A percentile compares a stretch with the other conserved stretches of the same genome.
These are phyloP conservation scores for Narthecium ossifragum DNA, from an alignment of 106 monocot genomes.

Conservation along the genomic window DNA sequence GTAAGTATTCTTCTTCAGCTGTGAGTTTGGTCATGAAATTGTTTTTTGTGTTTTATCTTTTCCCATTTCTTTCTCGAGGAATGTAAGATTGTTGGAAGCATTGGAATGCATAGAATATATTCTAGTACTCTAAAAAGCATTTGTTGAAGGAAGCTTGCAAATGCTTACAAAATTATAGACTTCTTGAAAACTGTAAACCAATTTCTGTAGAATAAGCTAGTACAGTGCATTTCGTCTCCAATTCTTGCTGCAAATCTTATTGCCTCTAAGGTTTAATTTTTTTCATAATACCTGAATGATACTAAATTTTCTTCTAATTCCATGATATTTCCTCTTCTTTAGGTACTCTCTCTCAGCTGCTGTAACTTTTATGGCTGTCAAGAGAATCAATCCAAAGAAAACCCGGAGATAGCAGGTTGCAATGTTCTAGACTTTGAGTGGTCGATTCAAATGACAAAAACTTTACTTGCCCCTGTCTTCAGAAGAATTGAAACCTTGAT, in stretches of 20 bases:
- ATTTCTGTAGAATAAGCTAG: too few species aligned
- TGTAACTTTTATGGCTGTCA: slow-evolving; percentile 79
- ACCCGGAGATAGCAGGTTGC: slow-evolving; percentile 21
- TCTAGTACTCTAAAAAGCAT: too few species aligned
- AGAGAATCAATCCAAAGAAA: slow-evolving; percentile 62
- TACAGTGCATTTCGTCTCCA: neutral
- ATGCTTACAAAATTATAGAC: neutral
- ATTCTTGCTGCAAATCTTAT: neutral
- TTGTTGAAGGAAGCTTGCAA: too few species aligned
- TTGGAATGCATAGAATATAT: too few species aligned
- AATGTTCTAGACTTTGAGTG: neutral
- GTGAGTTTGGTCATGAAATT: neutral
- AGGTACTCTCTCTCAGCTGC: slow-evolving; percentile 91
- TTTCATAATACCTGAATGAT: neutral
- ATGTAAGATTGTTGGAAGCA: neutral
- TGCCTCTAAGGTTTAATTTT: neutral
- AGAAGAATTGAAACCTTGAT: too few species aligned
- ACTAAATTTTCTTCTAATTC: neutral
- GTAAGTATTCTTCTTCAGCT: slow-evolving; percentile 20
- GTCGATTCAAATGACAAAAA: too few species aligned
- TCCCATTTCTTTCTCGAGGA: neutral
- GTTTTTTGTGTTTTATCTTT: neutral
- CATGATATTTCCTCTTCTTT: neutral
- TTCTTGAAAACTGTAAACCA: neutral
- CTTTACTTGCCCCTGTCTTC: too few species aligned